Evolutionary conservation across 257 asterid genomes (phyloP).

Genomic region (Orobanche coerulescens): DNA sequence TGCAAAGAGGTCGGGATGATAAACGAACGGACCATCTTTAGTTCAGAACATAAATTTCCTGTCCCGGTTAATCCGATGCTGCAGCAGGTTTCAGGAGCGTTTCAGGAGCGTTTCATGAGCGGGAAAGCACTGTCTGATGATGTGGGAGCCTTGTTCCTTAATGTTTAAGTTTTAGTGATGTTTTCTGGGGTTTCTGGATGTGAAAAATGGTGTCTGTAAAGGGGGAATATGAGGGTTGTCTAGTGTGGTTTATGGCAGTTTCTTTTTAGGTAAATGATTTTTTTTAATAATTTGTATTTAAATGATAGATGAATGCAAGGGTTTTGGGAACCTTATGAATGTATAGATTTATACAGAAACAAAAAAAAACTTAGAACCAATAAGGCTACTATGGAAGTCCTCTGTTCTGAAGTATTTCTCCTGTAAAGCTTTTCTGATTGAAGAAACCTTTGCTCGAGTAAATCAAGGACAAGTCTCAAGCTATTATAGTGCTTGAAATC

Average conservation of each 20-base stretch:
- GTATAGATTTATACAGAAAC: conserved; percentile 29
- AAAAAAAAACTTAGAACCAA: conserved; percentile 26
- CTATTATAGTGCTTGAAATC: no score
- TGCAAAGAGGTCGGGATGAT: conserved; percentile 91
- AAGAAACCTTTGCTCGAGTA: conserved; percentile 7
- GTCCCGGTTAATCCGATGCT: conserved; percentile 86
- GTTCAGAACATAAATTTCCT: conserved; percentile 73
- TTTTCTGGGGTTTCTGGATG: conserved; percentile 15
- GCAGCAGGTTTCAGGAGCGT: conserved; percentile 41
- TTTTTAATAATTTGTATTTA: conserved; percentile 36
- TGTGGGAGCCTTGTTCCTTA: conserved; percentile 36
- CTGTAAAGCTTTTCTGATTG: conserved; percentile 17
- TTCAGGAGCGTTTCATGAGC: conserved; percentile 31
- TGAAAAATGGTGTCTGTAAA: conserved; percentile 26
- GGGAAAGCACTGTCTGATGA: conserved; percentile 40
- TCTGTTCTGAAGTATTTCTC: conserved; percentile 1
- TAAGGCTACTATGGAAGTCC: background rate
- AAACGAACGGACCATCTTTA: conserved; percentile 66
- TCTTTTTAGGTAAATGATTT: conserved; percentile 25
- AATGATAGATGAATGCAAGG: conserved; percentile 32
- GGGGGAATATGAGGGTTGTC: conserved; percentile 13
- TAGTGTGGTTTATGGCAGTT: conserved; percentile 25
- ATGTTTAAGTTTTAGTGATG: conserved; percentile 5
- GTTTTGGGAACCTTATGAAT: no score
- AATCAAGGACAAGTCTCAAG: no score